Conservation (phyloP, 2,329 filamentous ascomycete species). For the Trichoderma pleuroti region DNA sequence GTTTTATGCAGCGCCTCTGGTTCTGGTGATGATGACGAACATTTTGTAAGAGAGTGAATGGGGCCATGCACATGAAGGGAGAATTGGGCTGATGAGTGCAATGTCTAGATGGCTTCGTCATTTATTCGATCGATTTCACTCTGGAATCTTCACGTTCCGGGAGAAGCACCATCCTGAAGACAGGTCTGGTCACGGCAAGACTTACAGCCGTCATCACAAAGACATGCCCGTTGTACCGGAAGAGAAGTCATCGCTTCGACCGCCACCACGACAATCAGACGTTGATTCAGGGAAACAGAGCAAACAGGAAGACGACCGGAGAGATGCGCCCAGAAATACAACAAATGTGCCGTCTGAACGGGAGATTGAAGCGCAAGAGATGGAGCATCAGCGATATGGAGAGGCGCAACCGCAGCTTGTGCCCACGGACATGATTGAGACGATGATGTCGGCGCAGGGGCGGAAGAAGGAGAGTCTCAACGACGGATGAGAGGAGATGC, state of each 20-base stretch:
- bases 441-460: neutral
- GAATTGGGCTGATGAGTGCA: neutral
- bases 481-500: neutral
- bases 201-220: too few species aligned
- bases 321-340: neutral
- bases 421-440: conserved; percentile 21
- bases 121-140: conserved; percentile 8
- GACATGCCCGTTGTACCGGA: neutral
- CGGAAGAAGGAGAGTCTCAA: neutral
- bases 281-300: neutral
- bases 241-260: conserved; percentile 8
- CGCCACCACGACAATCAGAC: neutral
- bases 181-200: neutral
- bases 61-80: neutral
- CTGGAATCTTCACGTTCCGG: neutral
- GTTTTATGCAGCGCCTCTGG: neutral
- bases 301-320: neutral
- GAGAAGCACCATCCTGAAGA: neutral
- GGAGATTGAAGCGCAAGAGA: neutral
- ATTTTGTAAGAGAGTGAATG: conserved; percentile 3
- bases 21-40: conserved; percentile 7
- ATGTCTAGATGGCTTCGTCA: conserved; percentile 10
- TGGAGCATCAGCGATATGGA: conserved; percentile 20
- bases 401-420: conserved; percentile 24
- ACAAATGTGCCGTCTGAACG: neutral